A percentile compares a stretch with the other conserved stretches of the same genome.
phyloP scores from a whole-genome alignment of 164 flowering plant genomes.

The Aristolochia contorta region DNA sequence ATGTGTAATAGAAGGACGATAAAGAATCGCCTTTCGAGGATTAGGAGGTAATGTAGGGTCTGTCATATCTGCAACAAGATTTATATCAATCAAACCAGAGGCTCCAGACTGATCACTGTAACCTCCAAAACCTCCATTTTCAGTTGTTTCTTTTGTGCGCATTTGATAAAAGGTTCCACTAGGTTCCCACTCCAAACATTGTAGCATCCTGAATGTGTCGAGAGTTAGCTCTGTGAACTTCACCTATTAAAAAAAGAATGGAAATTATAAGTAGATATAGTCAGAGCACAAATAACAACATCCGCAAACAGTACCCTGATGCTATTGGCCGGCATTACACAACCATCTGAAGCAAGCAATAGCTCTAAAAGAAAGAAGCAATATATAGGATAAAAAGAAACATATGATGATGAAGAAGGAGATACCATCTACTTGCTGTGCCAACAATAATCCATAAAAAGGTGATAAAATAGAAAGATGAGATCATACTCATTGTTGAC shows the following conservation, averaged over 20 bases:
- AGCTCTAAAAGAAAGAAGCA: too few species aligned
- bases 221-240: constrained; percentile 88
- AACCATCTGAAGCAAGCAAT: too few species aligned
- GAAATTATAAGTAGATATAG: too few species aligned
- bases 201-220: constrained; percentile 90
- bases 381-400: too few species aligned
- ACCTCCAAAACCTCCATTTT: constrained; percentile 33
- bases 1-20: constrained; percentile 79
- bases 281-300: too few species aligned
- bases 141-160: constrained; percentile 38
- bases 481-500: too few species aligned
- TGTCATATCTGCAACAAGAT: constrained; percentile 63
- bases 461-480: too few species aligned
- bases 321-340: too few species aligned
- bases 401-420: too few species aligned
- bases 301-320: too few species aligned
- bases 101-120: constrained; percentile 49
- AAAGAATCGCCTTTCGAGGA: constrained; percentile 80
- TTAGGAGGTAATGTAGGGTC: constrained; percentile 85
- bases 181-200: constrained; percentile 98
- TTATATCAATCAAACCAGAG: constrained; percentile 77
- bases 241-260: constrained; percentile 30
- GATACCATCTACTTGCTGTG: too few species aligned
- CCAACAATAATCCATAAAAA: too few species aligned
- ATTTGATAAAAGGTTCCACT: constrained; percentile 71